phyloP scores from a whole-genome alignment of 1,284 basidiomycete species.

The Ceratobasidium sp. region DNA sequence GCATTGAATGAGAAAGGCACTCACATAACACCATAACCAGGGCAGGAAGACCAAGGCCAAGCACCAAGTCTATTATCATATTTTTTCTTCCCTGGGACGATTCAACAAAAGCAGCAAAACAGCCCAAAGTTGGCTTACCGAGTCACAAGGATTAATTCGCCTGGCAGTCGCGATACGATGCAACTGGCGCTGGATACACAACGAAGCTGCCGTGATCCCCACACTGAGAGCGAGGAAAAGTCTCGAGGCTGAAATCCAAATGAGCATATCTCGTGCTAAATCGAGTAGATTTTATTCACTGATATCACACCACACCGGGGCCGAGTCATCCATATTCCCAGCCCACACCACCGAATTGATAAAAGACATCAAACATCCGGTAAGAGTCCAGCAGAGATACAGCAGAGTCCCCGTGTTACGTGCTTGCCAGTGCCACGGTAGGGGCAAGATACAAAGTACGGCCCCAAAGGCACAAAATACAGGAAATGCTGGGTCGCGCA shows the following conservation, averaged over 20 bases:
- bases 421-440: too few relatives aligned
- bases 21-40: conserved; percentile 63
- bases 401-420: conserved; percentile 72
- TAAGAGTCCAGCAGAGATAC: conserved; percentile 70
- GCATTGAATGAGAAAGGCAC: conserved; percentile 48
- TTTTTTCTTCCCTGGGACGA: conserved; percentile 7
- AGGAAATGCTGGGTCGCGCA: too few relatives aligned
- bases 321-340: conserved; percentile 64
- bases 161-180: conserved; percentile 59
- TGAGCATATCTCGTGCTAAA: background rate
- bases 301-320: conserved; percentile 81
- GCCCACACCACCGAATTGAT: conserved; percentile 77
- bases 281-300: conserved; percentile 51
- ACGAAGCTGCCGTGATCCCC: conserved; percentile 57
- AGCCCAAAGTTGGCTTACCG: conserved; percentile 22
- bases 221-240: conserved; percentile 16
- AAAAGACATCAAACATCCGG: conserved; percentile 65
- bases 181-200: conserved; percentile 64
- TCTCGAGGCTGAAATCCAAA: conserved; percentile 58
- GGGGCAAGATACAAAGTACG: conserved; percentile 62
- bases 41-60: conserved; percentile 61
- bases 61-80: conserved; percentile 58
- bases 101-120: conserved; percentile 4
- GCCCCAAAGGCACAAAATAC: conserved; percentile 65
- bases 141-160: conserved; percentile 46